These are phyloP conservation scores for Penicillium mononematosum DNA, from an alignment of 495 filamentous ascomycete species.

Conservation along the genomic window DNA sequence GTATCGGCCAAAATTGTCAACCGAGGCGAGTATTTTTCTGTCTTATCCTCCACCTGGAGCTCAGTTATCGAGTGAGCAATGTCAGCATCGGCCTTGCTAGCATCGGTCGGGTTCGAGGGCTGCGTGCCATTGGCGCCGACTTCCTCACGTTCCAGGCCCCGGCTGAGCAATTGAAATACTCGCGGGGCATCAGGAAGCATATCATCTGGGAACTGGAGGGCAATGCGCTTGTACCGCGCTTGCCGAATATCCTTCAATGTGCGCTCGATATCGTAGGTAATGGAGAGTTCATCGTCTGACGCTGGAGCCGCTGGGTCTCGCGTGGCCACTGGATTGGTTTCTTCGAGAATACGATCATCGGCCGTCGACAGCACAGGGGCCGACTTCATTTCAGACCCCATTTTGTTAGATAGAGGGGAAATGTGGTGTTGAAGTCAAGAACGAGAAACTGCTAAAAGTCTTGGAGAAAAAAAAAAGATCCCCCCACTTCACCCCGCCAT, in stretches of 20 bases:
- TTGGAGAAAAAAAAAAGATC: conserved; percentile 25
- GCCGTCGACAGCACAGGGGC: conserved; percentile 87
- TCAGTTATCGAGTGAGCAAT: conserved; percentile 31
- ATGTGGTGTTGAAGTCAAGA: conserved; percentile 2
- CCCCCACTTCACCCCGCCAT: conserved; percentile 43
- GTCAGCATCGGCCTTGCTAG: conserved; percentile 19
- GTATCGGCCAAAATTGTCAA: conserved; percentile 93
- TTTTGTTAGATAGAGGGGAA: conserved; percentile 21
- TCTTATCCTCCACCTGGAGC: conserved; percentile 31
- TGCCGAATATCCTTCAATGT: conserved; percentile 72
- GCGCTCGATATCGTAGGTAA: conserved; percentile 82
- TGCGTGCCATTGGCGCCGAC: conserved; percentile 17
- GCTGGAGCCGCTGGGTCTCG: conserved; percentile 34
- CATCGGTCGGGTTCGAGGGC: conserved; percentile 15
- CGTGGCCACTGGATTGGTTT: conserved; percentile 35
- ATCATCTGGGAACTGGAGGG: conserved; percentile 90
- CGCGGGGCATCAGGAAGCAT: conserved; percentile 84
- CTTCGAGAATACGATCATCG: conserved; percentile 73
- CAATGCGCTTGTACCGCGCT: conserved; percentile 72
- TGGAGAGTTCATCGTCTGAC: conserved; percentile 68
- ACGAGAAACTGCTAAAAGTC: conserved; percentile 5
- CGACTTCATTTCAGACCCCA: conserved; percentile 41
- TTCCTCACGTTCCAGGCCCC: conserved; percentile 52
- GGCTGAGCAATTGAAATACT: conserved; percentile 67
- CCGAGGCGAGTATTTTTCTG: conserved; percentile 41